Conservation (phyloP, 306 rosid genomes). For the Medicago arabica region DNA sequence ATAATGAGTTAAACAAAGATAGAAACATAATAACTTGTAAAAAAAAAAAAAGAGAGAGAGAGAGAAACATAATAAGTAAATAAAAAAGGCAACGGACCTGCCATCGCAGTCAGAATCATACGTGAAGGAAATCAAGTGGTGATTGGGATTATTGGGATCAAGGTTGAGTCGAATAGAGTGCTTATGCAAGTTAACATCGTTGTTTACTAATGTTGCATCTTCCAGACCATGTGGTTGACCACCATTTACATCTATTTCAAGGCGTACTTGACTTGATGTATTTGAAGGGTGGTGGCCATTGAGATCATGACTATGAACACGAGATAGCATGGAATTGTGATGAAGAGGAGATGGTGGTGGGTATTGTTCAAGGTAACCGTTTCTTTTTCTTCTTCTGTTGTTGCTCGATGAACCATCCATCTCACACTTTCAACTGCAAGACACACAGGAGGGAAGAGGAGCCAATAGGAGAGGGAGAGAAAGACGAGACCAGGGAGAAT, state of each 20-base stretch:
- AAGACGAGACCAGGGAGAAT: no score
- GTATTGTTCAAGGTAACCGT: slow-evolving; percentile 46
- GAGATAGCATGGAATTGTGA: slow-evolving; percentile 42
- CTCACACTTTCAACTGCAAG: no score
- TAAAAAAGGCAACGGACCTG: slow-evolving; percentile 45
- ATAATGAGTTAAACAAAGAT: no score
- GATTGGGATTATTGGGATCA: slow-evolving; percentile 75
- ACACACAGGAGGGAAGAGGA: no score
- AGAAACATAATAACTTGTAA: no score
- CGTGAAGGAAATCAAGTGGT: slow-evolving; percentile 77
- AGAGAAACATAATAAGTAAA: no score
- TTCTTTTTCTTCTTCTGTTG: slow-evolving; percentile 54
- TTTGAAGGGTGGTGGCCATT: slow-evolving; percentile 52
- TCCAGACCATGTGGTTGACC: slow-evolving; percentile 61
- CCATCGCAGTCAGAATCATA: slow-evolving; percentile 83
- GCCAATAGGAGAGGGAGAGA: no score
- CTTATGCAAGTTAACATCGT: slow-evolving; percentile 83
- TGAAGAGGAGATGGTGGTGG: slow-evolving; percentile 51
- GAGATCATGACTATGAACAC: neutral
- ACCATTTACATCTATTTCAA: neutral
- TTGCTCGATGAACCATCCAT: slow-evolving; percentile 86
- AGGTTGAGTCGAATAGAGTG: slow-evolving; percentile 63
- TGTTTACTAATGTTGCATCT: slow-evolving; percentile 78
- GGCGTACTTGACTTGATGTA: slow-evolving; percentile 38
- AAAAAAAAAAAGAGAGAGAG: no score